Conservation (phyloP, 2,329 filamentous ascomycete genomes). For the Penicillium sp. region DNA sequence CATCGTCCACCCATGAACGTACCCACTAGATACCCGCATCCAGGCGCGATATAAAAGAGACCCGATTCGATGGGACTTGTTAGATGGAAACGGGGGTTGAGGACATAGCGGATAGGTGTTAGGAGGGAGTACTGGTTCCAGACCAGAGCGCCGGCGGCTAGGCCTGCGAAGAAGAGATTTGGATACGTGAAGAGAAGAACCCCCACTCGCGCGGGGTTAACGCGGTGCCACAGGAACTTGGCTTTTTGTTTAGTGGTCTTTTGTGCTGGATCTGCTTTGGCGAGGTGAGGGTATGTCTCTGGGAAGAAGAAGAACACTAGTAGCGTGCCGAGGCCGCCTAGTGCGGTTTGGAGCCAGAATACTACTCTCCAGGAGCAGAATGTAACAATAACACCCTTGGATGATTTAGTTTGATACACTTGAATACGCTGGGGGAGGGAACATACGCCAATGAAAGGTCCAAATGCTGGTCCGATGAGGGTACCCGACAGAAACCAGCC, state of each 20-base stretch:
- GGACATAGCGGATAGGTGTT: slow-evolving; percentile 69
- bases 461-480: slow-evolving; percentile 69
- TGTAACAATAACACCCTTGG: slow-evolving; percentile 71
- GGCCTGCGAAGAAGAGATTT: slow-evolving; percentile 63
- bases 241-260: slow-evolving; percentile 52
- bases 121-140: slow-evolving; percentile 75
- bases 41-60: slow-evolving; percentile 73
- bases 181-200: slow-evolving; percentile 66
- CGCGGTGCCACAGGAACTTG: slow-evolving; percentile 59
- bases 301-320: slow-evolving; percentile 67
- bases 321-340: slow-evolving; percentile 60
- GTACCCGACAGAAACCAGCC: slow-evolving; percentile 73
- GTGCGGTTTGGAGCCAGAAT: slow-evolving; percentile 73
- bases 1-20: slow-evolving; percentile 72
- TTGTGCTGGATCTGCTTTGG: slow-evolving; percentile 61
- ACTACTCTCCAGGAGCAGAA: slow-evolving; percentile 72
- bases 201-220: slow-evolving; percentile 65
- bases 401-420: slow-evolving; percentile 45
- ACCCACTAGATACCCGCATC: slow-evolving; percentile 67
- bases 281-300: slow-evolving; percentile 69
- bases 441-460: slow-evolving; percentile 45
- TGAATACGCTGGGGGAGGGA: not conserved
- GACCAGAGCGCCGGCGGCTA: slow-evolving; percentile 64
- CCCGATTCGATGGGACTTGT: slow-evolving; percentile 66
- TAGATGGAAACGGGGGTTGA: slow-evolving; percentile 72